Conservation (phyloP, 176 grass and related monocot genomes). For the Dendrocalamus sinicus region DNA sequence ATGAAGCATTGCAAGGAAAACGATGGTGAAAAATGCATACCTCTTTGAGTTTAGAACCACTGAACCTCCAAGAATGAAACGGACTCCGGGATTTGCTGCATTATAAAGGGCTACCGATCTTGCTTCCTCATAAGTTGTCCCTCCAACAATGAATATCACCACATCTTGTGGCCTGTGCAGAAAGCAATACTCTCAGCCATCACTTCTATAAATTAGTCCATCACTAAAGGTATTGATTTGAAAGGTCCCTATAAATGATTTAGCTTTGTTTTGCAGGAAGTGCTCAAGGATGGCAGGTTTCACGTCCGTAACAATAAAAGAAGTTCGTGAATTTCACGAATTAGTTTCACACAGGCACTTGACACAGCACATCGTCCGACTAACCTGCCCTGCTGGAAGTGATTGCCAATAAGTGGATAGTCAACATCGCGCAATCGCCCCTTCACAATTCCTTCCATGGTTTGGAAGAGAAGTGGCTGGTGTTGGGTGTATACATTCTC, state of each 20-base stretch:
- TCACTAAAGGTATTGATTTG: neutral
- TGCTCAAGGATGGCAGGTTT: slow-evolving; percentile 6
- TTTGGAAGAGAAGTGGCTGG: slow-evolving; percentile 93
- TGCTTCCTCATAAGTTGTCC: slow-evolving; percentile 94
- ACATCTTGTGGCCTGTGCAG: slow-evolving; percentile 91
- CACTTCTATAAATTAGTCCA: slow-evolving; percentile 28
- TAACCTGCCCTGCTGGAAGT: slow-evolving; percentile 96
- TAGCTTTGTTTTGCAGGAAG: neutral
- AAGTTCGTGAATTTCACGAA: slow-evolving; percentile 3
- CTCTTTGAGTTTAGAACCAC: slow-evolving; percentile 87
- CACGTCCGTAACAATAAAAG: neutral
- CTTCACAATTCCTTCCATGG: slow-evolving; percentile 95
- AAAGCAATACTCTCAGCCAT: slow-evolving; percentile 21
- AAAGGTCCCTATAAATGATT: slow-evolving; percentile 6
- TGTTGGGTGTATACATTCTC: slow-evolving; percentile 99
- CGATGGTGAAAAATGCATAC: slow-evolving; percentile 39
- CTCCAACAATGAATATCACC: slow-evolving; percentile 95
- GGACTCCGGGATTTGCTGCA: slow-evolving; percentile 76
- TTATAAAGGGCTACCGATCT: slow-evolving; percentile 83
- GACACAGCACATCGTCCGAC: slow-evolving; percentile 12
- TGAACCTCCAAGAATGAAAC: slow-evolving; percentile 95
- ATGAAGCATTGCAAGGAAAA: slow-evolving; percentile 17
- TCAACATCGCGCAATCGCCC: slow-evolving; percentile 86
- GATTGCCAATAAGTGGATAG: slow-evolving; percentile 93
- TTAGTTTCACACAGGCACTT: slow-evolving; percentile 31